Base-by-base conservation (phyloP, 1,139 yeast genomes). In the Debaryomycetaceae sp. region DNA sequence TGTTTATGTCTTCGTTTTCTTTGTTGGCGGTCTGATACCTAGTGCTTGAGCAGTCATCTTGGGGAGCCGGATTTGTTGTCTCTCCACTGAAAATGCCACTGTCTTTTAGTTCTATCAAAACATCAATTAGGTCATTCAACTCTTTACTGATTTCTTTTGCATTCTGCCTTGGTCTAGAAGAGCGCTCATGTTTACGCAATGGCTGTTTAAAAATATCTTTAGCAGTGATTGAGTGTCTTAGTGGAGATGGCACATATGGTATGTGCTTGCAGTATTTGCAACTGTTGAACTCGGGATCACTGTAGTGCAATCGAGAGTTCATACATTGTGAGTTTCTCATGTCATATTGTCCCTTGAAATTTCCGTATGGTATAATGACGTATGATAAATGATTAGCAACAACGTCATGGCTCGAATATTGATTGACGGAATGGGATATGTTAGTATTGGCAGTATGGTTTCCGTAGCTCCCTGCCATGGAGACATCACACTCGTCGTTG, bases 221-320 rank as follows among this genome's bases (percentile, higher is more conserved):
- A 17, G 33, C 17, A 13, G 24, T n/a, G 14, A 16, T 26, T 29
- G 30, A 14, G 5, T 37, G 36, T 32, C 53, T 42, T 36, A 61
- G 48, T 5, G 63, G 59, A 24, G 61, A 57, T 13, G 56, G 44
- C 28, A 58, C 48, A 41, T 58, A 54, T 1, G 66, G 62, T 9
- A 58, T 36, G 41, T 49, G 36, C 19, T 45, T 45, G 46, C 67
- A 61, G 41, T 57, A 52, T 16, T 39, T 40, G 44, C 67, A 61
- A 5, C 17, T 41, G 15, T 22, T 30, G 36, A 24, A 22, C 22
- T 5, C 15, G 14, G 37, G 22, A 11, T 35, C 43, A 29, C 32
- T 36, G 24, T 46, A 43, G 29, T 35, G 40, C 22, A 45, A 43
- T 9, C 24, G 26, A 3, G 32, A 17, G 11, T 26, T 44, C 17